These are phyloP conservation scores for Eremothecium sinecaudum DNA, from an alignment of 1,139 yeast genomes.

Conservation along the genomic window DNA sequence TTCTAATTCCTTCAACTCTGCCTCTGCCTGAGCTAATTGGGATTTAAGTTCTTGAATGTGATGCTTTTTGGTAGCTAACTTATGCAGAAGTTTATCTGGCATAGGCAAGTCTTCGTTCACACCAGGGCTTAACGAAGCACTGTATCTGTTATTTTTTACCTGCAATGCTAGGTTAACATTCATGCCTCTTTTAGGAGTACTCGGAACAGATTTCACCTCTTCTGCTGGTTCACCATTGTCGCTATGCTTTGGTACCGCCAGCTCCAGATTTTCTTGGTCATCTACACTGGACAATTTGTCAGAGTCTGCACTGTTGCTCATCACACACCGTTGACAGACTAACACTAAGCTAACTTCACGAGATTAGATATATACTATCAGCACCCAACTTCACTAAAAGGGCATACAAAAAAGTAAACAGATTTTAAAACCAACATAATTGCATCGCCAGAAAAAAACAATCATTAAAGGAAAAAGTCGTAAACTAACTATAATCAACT, in stretches of 20 bases:
- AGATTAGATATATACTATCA: too few relatives aligned
- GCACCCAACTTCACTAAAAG: background rate
- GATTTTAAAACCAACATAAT: background rate
- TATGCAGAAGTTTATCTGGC: constrained; percentile 25
- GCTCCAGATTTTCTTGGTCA: constrained; percentile 16
- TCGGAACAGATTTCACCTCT: too few relatives aligned
- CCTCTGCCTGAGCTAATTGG: constrained; percentile 31
- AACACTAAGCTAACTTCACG: too few relatives aligned
- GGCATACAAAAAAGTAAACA: background rate
- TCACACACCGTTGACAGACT: constrained; percentile 24
- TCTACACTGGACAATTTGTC: constrained; percentile 24
- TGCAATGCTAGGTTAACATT: too few relatives aligned
- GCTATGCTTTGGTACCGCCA: too few relatives aligned
- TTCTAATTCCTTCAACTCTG: constrained; percentile 33
- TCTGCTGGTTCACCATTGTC: too few relatives aligned
- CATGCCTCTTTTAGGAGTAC: too few relatives aligned
- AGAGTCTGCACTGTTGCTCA: constrained; percentile 30
- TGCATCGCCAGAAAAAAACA: background rate
- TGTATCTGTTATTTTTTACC: too few relatives aligned
- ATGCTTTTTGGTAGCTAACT: constrained; percentile 39
- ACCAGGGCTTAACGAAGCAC: too few relatives aligned
- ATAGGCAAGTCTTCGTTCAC: too few relatives aligned
- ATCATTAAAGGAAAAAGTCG: background rate
- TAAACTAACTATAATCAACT: too few relatives aligned
- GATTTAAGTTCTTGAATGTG: constrained; percentile 35